Base-by-base conservation (phyloP, 2,329 filamentous ascomycete genomes). In the Pseudogymnoascus sp. region DNA sequence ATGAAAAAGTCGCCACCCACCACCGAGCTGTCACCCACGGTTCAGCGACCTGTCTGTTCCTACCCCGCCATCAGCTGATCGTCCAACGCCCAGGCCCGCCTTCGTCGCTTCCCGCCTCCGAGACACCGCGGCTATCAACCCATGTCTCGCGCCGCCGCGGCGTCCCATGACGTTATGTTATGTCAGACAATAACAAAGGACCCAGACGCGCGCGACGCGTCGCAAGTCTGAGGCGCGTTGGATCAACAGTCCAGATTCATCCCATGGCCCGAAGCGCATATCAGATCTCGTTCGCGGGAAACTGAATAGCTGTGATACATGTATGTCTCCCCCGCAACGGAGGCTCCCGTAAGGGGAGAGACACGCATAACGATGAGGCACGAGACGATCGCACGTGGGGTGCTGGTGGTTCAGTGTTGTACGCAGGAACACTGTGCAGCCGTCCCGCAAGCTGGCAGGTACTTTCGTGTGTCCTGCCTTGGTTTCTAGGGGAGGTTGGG, bases 51-150 rank as follows among this genome's bases (percentile, higher is more conserved):
- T 54, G 48, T 54, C 48, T 54, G 2, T 31, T 54, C 48, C 21
- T 54, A 31, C 48, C 48, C 48, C 48, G 48, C 48, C 48, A 54
- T 54, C 48, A 54, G 25, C 48, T 31, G 25, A 54, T 54, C 25
- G 1, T 13, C 25, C 25, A 54, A 54, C 48, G n/a, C 48, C 48
- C n/a, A 31, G 48, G 25, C n/a, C 48, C 48, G n/a, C 48, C 14
- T 11, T 54, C 8, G 25, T 54, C 48, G 48, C 48, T 54, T 16
- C 48, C 8, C 6, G n/a, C 48, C 21, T 54, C 48, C 48, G 48
- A 54, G 48, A 54, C 48, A 54, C 48, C 48, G 48, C 48, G 48
- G 48, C 48, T 54, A 54, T 54, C 48, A 31, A 31, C 25, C 41
- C 14, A 54, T 54, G 48, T 54, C n/a, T 54, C 25, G 25, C 23